Evolutionary conservation across 495 filamentous ascomycete species (phyloP).

Genomic region (Hyaloscypha bicolor): DNA sequence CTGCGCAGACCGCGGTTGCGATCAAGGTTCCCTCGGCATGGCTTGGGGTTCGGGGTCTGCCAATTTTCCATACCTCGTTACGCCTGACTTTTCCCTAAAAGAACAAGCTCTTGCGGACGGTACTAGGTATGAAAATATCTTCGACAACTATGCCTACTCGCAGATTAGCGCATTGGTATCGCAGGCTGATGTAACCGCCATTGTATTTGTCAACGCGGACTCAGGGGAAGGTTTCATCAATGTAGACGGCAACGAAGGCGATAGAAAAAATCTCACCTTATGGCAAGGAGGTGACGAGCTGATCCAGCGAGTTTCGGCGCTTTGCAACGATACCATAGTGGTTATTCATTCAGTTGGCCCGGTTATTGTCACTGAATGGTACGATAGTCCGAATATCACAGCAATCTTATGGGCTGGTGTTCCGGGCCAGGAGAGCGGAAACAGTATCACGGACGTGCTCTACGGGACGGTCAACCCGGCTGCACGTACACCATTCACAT

Average conservation of each 20-base stretch:
- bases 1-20: conserved; percentile 78
- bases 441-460: conserved; percentile 83
- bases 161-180: conserved; percentile 62
- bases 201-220: conserved; percentile 90
- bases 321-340: conserved; percentile 91
- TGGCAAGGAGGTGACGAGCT: conserved; percentile 83
- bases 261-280: conserved; percentile 90
- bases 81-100: conserved; percentile 84
- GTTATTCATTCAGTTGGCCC: conserved; percentile 86
- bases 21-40: conserved; percentile 87
- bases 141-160: conserved; percentile 69
- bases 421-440: conserved; percentile 89
- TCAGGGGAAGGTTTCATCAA: conserved; percentile 86
- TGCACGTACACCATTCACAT: conserved; percentile 86
- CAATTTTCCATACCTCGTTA: conserved; percentile 89
- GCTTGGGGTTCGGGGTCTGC: conserved; percentile 90
- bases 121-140: conserved; percentile 69
- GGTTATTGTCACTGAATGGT: conserved; percentile 77
- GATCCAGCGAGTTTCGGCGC: conserved; percentile 74
- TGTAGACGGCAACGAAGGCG: conserved; percentile 84
- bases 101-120: conserved; percentile 64
- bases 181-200: conserved; percentile 65
- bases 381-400: conserved; percentile 88
- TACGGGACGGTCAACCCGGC: conserved; percentile 89
- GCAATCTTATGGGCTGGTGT: conserved; percentile 93